Evolutionary conservation across 768 basidiomycete genomes (phyloP).

Genomic region (Boletus pseudo-olivaceus): DNA sequence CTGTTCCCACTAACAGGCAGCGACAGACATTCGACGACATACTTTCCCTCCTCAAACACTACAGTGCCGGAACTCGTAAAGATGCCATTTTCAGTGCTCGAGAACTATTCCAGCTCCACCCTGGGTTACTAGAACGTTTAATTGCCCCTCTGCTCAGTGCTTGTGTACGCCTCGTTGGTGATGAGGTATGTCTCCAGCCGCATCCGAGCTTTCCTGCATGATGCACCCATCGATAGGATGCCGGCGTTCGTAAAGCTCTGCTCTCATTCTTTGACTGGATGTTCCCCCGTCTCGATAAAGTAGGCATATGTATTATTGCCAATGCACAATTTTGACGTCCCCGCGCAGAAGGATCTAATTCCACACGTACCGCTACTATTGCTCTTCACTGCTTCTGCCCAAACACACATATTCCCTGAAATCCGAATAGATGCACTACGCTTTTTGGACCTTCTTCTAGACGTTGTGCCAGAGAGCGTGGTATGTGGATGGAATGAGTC

Average conservation of each 20-base stretch:
- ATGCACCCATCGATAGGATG: slow-evolving; percentile 52
- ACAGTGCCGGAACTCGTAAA: slow-evolving; percentile 72
- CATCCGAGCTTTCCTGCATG: not conserved
- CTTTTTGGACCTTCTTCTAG: slow-evolving; percentile 72
- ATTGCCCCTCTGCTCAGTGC: slow-evolving; percentile 55
- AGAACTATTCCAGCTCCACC: slow-evolving; percentile 66
- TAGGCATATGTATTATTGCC: slow-evolving; percentile 27
- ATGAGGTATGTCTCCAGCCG: slow-evolving; percentile 57
- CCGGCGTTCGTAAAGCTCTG: slow-evolving; percentile 70
- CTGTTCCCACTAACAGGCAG: slow-evolving; percentile 68
- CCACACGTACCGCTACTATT: slow-evolving; percentile 77
- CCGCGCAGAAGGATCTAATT: slow-evolving; percentile 55
- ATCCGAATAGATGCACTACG: slow-evolving; percentile 88
- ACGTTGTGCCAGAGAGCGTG: slow-evolving; percentile 62
- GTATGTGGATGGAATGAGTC: slow-evolving; percentile 63
- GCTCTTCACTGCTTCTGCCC: slow-evolving; percentile 84
- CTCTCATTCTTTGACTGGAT: slow-evolving; percentile 71
- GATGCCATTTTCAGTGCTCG: slow-evolving; percentile 72
- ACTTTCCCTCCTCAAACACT: slow-evolving; percentile 75
- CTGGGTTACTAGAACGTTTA: slow-evolving; percentile 48
- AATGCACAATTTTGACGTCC: slow-evolving; percentile 5
- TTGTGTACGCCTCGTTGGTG: slow-evolving; percentile 69
- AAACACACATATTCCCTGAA: slow-evolving; percentile 94
- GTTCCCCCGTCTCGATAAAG: slow-evolving; percentile 57
- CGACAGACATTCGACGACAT: slow-evolving; percentile 77